phyloP scores from a whole-genome alignment of 2,329 filamentous ascomycete species.

The Neurospora sp. region DNA sequence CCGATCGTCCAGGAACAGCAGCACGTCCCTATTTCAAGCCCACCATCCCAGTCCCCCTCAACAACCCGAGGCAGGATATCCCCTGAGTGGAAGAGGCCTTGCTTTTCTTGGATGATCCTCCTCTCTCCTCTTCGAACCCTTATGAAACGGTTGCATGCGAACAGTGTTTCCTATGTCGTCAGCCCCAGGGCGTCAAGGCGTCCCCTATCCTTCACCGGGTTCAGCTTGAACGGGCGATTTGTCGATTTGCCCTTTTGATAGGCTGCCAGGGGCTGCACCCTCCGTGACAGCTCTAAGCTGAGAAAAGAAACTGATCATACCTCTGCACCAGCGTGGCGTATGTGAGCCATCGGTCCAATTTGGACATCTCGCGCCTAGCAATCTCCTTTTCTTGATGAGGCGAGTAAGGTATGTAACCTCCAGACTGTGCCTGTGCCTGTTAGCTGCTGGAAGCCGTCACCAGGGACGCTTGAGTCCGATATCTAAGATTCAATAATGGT shows the following conservation, averaged over 20 bases:
- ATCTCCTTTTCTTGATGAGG: neutral
- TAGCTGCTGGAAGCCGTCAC: neutral
- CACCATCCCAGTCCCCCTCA: neutral
- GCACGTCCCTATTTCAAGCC: neutral
- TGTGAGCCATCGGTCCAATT: neutral
- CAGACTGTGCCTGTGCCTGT: too few relatives aligned
- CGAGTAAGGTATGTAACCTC: neutral
- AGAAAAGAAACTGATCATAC: neutral
- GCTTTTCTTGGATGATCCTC: neutral
- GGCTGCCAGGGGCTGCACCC: neutral
- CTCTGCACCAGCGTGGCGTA: neutral
- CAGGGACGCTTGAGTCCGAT: neutral
- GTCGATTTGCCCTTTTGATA: neutral
- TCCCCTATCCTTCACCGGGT: neutral
- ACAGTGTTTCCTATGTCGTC: neutral
- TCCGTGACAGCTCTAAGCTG: neutral
- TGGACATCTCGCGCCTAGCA: neutral
- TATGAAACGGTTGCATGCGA: neutral
- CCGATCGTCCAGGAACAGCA: neutral
- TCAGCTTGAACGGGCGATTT: neutral
- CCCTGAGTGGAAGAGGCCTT: neutral
- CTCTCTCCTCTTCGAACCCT: neutral
- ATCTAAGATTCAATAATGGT: neutral
- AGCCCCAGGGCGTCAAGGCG: neutral
- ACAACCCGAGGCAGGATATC: neutral